These are phyloP conservation scores for Dipodascus geniculatus DNA, from an alignment of 805 yeast species.

Conservation along the genomic window DNA sequence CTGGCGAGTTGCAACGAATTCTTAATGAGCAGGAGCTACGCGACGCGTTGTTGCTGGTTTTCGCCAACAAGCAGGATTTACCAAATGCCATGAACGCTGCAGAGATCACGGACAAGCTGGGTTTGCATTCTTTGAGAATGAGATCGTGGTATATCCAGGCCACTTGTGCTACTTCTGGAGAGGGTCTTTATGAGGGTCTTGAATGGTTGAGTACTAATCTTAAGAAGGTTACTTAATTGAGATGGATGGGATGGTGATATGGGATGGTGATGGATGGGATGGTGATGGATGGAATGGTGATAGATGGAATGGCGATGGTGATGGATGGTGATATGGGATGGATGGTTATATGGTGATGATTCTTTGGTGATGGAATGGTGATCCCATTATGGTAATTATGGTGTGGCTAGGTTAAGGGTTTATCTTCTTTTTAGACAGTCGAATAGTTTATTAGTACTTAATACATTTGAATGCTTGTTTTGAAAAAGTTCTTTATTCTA, in stretches of 20 bases:
- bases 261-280: no score
- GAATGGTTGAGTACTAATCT: conserved; percentile 87
- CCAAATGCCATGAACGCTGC: conserved; percentile 97
- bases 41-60: conserved; percentile 83
- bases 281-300: no score
- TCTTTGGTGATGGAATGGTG: no score
- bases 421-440: no score
- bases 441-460: not conserved
- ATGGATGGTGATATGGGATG: no score
- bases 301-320: no score
- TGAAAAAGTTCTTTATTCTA: not conserved
- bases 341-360: no score
- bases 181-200: conserved; percentile 89
- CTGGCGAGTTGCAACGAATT: conserved; percentile 94
- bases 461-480: not conserved
- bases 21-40: conserved; percentile 92
- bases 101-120: conserved; percentile 89
- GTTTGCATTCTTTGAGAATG: conserved; percentile 89
- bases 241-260: no score
- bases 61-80: conserved; percentile 94
- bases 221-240: no score
- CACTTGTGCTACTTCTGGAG: conserved; percentile 96
- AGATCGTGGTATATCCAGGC: conserved; percentile 98
- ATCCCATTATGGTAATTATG: no score
- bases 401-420: not conserved